These are phyloP conservation scores for Syncephalastrum contaminatum DNA, from an alignment of 371 early-diverging fungal genomes.

Conservation along the genomic window DNA sequence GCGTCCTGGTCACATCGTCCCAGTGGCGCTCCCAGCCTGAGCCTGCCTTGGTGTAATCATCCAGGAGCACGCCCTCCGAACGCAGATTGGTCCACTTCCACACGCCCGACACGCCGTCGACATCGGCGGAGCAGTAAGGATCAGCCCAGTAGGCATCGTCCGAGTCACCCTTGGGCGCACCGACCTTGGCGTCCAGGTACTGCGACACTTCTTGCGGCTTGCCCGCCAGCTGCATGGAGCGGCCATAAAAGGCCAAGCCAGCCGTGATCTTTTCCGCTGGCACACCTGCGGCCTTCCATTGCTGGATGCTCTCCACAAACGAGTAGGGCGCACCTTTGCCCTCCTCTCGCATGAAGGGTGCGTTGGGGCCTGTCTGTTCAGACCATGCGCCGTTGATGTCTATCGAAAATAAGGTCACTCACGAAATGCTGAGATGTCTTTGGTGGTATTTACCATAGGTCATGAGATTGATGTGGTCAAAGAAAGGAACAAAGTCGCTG, in stretches of 20 bases:
- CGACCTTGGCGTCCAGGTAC: slow-evolving; percentile 33
- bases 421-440: neutral
- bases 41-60: slow-evolving; percentile 40
- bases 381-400: slow-evolving; percentile 66
- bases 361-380: slow-evolving; percentile 62
- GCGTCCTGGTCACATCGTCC: slow-evolving; percentile 65
- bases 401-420: slow-evolving; percentile 2
- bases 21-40: slow-evolving; percentile 56
- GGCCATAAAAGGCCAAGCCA: slow-evolving; percentile 72
- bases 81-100: slow-evolving; percentile 71
- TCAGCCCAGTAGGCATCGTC: slow-evolving; percentile 51
- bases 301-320: slow-evolving; percentile 47
- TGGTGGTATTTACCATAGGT: slow-evolving; percentile 39
- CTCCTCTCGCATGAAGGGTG: slow-evolving; percentile 50
- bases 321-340: slow-evolving; percentile 55
- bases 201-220: slow-evolving; percentile 36
- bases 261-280: slow-evolving; percentile 63
- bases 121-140: slow-evolving; percentile 37
- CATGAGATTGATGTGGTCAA: slow-evolving; percentile 71
- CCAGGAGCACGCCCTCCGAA: slow-evolving; percentile 44
- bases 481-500: slow-evolving; percentile 54
- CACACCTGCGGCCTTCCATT: slow-evolving; percentile 64
- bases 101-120: slow-evolving; percentile 39
- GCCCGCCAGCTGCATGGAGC: slow-evolving; percentile 38
- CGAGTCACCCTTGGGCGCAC: slow-evolving; percentile 53